phyloP scores from a whole-genome alignment of 371 early-diverging fungal species.

The Phascolomyces articulosus region DNA sequence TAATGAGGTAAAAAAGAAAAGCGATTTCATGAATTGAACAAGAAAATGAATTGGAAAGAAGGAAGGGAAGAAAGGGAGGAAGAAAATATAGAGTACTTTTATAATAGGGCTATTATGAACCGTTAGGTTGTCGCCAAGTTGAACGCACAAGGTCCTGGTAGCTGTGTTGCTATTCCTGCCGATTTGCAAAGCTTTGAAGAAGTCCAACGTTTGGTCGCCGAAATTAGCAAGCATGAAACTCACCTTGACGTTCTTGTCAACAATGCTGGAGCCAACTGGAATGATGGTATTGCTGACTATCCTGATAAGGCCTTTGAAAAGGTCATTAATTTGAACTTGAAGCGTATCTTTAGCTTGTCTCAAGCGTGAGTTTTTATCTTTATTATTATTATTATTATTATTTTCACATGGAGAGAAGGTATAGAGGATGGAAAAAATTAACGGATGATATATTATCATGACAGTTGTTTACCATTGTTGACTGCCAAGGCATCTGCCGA shows the following conservation, averaged over 20 bases:
- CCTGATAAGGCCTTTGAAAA: conserved; percentile 72
- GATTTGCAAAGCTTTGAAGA: conserved; percentile 72
- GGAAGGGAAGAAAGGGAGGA: too few species aligned
- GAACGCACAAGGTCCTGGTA: conserved; percentile 64
- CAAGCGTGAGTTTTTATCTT: conserved; percentile 56
- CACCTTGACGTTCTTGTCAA: conserved; percentile 84
- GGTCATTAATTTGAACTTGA: conserved; percentile 85
- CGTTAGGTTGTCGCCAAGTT: conserved; percentile 41
- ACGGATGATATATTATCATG: neutral
- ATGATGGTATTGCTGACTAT: conserved; percentile 54
- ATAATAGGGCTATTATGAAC: too few species aligned
- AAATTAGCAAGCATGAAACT: conserved; percentile 62
- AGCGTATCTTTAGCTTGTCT: conserved; percentile 80
- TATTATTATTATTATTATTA: neutral
- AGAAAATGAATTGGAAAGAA: too few species aligned
- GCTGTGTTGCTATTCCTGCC: conserved; percentile 76
- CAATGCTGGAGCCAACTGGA: conserved; percentile 81
- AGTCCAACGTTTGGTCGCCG: conserved; percentile 57
- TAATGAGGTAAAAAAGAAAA: conserved; percentile 58
- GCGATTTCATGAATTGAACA: too few species aligned
- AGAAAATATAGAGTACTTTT: too few species aligned
- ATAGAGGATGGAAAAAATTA: too few species aligned
- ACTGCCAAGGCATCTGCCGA: conserved; percentile 57
- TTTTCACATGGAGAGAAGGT: neutral
- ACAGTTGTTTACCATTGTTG: conserved; percentile 72